These are phyloP conservation scores for Ceratocystis smalleyi DNA, from an alignment of 2,329 filamentous ascomycete species.

Conservation along the genomic window DNA sequence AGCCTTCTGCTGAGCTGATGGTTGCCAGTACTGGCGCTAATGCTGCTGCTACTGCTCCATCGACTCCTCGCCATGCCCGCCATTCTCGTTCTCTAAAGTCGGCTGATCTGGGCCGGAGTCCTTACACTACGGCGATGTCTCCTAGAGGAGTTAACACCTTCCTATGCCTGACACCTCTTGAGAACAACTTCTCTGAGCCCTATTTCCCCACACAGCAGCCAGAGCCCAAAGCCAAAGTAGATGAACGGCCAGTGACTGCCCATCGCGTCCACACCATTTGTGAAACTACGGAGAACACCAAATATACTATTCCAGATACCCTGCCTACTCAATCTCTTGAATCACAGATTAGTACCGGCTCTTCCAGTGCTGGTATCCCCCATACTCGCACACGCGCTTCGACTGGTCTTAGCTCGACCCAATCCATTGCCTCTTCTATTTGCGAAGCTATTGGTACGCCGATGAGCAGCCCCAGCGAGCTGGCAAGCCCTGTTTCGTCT, in stretches of 20 bases:
- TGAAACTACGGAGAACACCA: conserved; percentile 4
- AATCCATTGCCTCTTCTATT: conserved; percentile 32
- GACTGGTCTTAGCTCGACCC: conserved; percentile 30
- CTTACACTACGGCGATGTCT: conserved; percentile 13
- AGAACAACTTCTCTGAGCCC: conserved; percentile 22
- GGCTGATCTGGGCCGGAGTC: conserved; percentile 25
- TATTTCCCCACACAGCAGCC: conserved; percentile 21
- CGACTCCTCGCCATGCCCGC: conserved; percentile 23
- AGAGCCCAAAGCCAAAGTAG: conserved; percentile 20
- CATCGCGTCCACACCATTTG: conserved; percentile 28
- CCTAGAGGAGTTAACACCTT: conserved; percentile 14
- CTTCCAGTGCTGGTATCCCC: neutral
- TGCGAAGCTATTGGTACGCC: conserved; percentile 33
- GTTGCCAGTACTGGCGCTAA: conserved; percentile 7
- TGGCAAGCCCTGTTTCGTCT: conserved; percentile 33
- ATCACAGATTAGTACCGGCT: conserved; percentile 9
- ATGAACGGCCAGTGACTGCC: conserved; percentile 34
- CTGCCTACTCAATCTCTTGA: conserved; percentile 9
- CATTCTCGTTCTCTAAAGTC: conserved; percentile 34
- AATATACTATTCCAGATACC: conserved; percentile 3
- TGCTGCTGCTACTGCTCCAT: conserved; percentile 13
- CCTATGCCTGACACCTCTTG: conserved; percentile 11
- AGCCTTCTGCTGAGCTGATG: neutral
- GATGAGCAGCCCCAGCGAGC: conserved; percentile 39
- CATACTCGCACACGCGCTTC: conserved; percentile 8